Evolutionary conservation across 2,329 filamentous ascomycete species (phyloP), one percentile per base, ranked within the genome.

Genomic region (Curvularia eragrostidis): DNA sequence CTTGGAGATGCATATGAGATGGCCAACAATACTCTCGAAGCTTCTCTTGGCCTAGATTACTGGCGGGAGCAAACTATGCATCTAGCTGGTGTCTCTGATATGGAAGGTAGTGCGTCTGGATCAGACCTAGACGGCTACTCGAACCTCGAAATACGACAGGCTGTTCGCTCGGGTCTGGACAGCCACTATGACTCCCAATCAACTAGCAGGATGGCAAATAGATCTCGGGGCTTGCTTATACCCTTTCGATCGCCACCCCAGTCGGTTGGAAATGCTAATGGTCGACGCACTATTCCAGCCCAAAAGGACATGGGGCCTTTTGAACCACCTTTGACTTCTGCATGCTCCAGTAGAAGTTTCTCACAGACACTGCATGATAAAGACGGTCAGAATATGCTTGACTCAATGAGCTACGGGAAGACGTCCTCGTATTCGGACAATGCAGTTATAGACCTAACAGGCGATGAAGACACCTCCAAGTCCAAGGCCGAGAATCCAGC

Each of bases 1-100:
- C 54, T 71, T 3, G 41, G 39, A n/a, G 48, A 59, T 13, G 68
- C 67, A 1, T 62, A 59, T 32, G 36, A 32, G 5, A 53, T 54
- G 23, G 61, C 59, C 2, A 32, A 39, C 12, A 49, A 54, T 1
- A 39, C 46, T 0, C 43, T 58, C 0, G 59, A 60, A 0, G 24
- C 28, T 5, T 50, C 43, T 3, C 18, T 61, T 5, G 59, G 34
- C 0, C 24, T 69, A 2, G 48, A 58, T 0, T 41, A 67, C 15
- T 70, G 67, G 67, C 53, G 47, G 48, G n/a, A 48, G 5, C 36
- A 52, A 21, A 30, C 61, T 3, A 42, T 19, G 8, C 18, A 48
- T 12, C 21, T 13, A 21, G 15, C n/a, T 5, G 42, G 3, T 24
- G 7, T 23, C 48, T 47, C 52, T 36, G 51, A 43, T 18, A 12